Evolutionary conservation across 352 stramenopile species (phyloP), one percentile per base, ranked within the genome.

Genomic region (Phytophthora tubulina): DNA sequence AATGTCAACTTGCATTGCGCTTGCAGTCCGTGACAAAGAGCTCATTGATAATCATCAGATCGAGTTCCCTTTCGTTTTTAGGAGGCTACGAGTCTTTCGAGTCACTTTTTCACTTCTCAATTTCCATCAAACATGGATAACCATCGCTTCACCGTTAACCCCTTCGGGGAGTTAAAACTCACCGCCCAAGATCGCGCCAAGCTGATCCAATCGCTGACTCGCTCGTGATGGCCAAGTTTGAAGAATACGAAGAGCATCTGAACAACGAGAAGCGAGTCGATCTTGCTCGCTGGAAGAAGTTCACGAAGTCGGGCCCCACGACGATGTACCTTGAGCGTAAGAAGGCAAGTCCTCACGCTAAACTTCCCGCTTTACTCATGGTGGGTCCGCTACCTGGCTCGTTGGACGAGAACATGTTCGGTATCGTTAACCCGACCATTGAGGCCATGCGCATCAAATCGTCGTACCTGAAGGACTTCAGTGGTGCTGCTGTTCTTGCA

Each of bases 341-440:
- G 27, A 42, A 17, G 5, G 70, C 59, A 0, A 70, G 46, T 27
- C 67, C 53, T 2, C 38, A 66, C 32, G 38, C 60, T 1, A 74
- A 73, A 11, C 45, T 81, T 2, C 62, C 74, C 0, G 39, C 67
- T 11, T n/a, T 81, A 10, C 68, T 74, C 8, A 72, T 77, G 35
- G 58, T 80, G 15, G 73, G 78, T 7, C 57, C 75, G 10, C 44
- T 82, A 11, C 63, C 59, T 2, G 75, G 73, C 1, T 69, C 59
- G 6, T 39, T 86, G 4, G 75, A 84, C 15, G 75, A 86, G 35
- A 69, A 72, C 31, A 78, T 86, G 76, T 84, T 80, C 49, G 78
- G 75, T 11, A 49, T 77, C 10, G 60, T 82, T 15, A 70, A 57
- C n/a, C 66, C 75, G 21, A 82, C 70, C 1, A 58, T 73, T 14